phyloP scores from a whole-genome alignment of 345 rosid genomes.

The Hevea brasiliensis region DNA sequence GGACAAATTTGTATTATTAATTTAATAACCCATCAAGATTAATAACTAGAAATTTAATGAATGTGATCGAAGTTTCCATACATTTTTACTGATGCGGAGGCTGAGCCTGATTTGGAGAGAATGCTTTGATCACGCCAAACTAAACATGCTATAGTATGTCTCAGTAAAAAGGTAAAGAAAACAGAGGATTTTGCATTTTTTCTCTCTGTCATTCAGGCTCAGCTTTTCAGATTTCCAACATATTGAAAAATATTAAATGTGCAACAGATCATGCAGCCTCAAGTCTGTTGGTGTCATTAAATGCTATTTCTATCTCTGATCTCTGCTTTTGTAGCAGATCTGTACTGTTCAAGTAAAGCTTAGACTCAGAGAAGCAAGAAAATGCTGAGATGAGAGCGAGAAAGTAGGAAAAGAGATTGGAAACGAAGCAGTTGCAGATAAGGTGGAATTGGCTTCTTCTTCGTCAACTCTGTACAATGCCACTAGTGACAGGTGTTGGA shows the following conservation, averaged over 20 bases:
- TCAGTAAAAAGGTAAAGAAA: not conserved
- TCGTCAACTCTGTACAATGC: conserved; percentile 19
- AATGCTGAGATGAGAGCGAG: not conserved
- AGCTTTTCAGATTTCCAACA: conserved; percentile 12
- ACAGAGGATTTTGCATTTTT: not conserved
- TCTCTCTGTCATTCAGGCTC: not conserved
- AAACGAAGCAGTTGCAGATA: conserved; percentile 13
- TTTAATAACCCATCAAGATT: too few relatives aligned
- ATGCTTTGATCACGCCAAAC: too few relatives aligned
- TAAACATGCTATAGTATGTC: too few relatives aligned
- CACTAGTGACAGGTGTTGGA: conserved; percentile 25
- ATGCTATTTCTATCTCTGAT: not conserved
- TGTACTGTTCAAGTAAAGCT: not conserved
- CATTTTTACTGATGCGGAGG: too few relatives aligned
- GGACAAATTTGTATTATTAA: too few relatives aligned
- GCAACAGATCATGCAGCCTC: too few relatives aligned
- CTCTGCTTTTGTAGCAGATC: conserved; percentile 24
- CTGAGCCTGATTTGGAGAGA: not conserved
- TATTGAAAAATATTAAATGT: conserved; percentile 13
- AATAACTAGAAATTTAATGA: too few relatives aligned
- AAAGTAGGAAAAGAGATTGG: not conserved
- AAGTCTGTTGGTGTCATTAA: conserved; percentile 16
- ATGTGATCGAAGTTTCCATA: too few relatives aligned
- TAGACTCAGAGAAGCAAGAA: too few relatives aligned
- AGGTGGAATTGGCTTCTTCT: conserved; percentile 1